A percentile compares a stretch with the other conserved stretches of the same genome.
Evolutionary conservation across 129 eudicot species (phyloP).

Genomic region (Scalesia atractyloides): DNA sequence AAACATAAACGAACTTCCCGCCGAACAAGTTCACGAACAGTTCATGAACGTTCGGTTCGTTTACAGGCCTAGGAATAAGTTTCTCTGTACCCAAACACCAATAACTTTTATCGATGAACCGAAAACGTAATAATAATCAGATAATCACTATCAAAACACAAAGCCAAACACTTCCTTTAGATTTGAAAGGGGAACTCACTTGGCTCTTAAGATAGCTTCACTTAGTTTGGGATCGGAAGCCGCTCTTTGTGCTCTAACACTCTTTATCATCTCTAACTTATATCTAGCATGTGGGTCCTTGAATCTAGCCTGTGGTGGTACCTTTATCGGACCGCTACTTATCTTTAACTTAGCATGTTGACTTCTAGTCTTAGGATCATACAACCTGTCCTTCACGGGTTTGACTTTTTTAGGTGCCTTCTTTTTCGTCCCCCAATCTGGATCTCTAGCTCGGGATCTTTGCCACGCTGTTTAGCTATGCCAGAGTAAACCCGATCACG

Average conservation of each 20-base stretch:
- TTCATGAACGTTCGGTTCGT: too few species aligned
- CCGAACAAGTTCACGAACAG: too few species aligned
- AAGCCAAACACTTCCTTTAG: not conserved
- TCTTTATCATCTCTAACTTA: constrained; percentile 88
- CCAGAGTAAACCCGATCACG: constrained; percentile 70
- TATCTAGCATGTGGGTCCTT: constrained; percentile 78
- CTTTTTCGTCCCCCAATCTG: constrained; percentile 42
- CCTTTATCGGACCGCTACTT: constrained; percentile 43
- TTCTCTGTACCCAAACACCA: not conserved
- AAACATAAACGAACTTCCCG: too few species aligned
- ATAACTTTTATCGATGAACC: not conserved
- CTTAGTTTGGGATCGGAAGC: constrained; percentile 51
- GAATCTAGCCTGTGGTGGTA: constrained; percentile 60
- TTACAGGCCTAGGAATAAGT: not conserved
- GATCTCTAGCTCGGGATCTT: constrained; percentile 45
- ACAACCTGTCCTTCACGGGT: constrained; percentile 26
- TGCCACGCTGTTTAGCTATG: constrained; percentile 60
- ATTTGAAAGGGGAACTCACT: constrained; percentile 49
- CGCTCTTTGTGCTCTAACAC: constrained; percentile 75
- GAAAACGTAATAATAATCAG: not conserved
- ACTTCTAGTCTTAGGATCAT: constrained; percentile 21
- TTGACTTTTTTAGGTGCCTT: constrained; percentile 39
- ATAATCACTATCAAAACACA: not conserved
- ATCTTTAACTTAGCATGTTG: constrained; percentile 39
- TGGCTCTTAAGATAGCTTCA: constrained; percentile 78